These are phyloP conservation scores for Decorospora gaudefroyi DNA, from an alignment of 2,329 filamentous ascomycete genomes.

Conservation along the genomic window DNA sequence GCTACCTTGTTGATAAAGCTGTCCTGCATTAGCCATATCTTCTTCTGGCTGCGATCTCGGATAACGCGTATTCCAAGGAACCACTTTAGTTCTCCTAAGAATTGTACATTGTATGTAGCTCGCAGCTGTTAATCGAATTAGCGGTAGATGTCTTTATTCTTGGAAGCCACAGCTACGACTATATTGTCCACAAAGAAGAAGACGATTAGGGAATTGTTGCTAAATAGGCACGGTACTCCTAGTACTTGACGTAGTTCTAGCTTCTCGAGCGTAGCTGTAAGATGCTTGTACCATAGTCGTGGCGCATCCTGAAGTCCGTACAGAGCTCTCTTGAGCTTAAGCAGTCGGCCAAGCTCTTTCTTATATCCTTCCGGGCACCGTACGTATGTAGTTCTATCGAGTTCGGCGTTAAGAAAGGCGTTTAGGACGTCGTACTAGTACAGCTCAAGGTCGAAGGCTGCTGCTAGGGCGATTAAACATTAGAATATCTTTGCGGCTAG, in stretches of 20 bases:
- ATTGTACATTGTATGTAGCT: no score
- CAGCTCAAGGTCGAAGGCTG: slow-evolving; percentile 21
- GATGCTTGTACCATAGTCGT: slow-evolving; percentile 20
- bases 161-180: no score
- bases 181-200: no score
- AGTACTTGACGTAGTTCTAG: no score
- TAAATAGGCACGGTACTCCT: no score
- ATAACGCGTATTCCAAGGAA: no score
- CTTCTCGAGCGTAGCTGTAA: neutral
- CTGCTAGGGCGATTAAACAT: slow-evolving; percentile 22
- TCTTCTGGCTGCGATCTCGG: neutral
- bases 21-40: slow-evolving; percentile 17
- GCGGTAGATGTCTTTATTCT: no score
- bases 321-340: no score
- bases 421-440: slow-evolving; percentile 23
- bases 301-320: slow-evolving; percentile 26
- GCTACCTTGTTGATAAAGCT: slow-evolving; percentile 20
- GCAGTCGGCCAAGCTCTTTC: neutral
- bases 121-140: no score
- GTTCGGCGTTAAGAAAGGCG: slow-evolving; percentile 25
- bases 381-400: slow-evolving; percentile 17
- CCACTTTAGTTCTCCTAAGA: no score
- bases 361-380: slow-evolving; percentile 21
- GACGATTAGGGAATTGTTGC: no score
- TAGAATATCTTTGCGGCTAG: slow-evolving; percentile 21